Evolutionary conservation across 2,329 filamentous ascomycete species (phyloP), one percentile per base, ranked within the genome.

Genomic region (Decorospora gaudefroyi): DNA sequence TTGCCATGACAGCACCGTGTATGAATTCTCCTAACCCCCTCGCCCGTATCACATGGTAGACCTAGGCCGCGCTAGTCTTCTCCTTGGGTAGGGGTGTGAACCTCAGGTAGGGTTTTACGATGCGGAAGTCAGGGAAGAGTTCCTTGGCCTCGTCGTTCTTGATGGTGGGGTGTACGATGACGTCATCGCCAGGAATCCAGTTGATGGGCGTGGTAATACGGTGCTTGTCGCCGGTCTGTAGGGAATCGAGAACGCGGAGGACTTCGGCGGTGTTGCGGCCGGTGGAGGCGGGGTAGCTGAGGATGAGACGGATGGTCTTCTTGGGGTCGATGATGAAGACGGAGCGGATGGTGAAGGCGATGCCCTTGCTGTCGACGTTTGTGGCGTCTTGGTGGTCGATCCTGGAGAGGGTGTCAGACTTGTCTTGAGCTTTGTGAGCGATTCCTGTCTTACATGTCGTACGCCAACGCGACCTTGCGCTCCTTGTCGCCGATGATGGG

Each of bases 291-390:
- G 81, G 81, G 74, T 84, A 84, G 51, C 78, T 78, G 48, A 84
- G 73, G 62, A 83, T 84, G 42, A 79, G 74, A 55, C 81, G 79
- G 64, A 84, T 83, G 49, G 76, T 82, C 76, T 83, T 83, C 72
- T 79, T 80, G 44, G 81, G 81, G 73, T 84, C 81, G 68, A 84
- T 82, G 69, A 83, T 72, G 73, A 84, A 84, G 64, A 84, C 81
- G 42, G 78, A 81, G 66, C 81, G 80, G 70, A 84, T 84, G 62
- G 81, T 84, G 70, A 84, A 83, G 35, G 81, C 80, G 47, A 76
- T 72, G 65, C 76, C 76, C 72, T 78, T 78, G 51, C 63, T 64
- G 59, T 82, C 77, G 53, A 84, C 76, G 65, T 82, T 82, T 70
- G 81, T 82, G 48, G 79, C 75, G 55, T 78, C 76, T 57, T 78